Base-by-base conservation (phyloP, 768 basidiomycete species). In the Suillus hirtellus region DNA sequence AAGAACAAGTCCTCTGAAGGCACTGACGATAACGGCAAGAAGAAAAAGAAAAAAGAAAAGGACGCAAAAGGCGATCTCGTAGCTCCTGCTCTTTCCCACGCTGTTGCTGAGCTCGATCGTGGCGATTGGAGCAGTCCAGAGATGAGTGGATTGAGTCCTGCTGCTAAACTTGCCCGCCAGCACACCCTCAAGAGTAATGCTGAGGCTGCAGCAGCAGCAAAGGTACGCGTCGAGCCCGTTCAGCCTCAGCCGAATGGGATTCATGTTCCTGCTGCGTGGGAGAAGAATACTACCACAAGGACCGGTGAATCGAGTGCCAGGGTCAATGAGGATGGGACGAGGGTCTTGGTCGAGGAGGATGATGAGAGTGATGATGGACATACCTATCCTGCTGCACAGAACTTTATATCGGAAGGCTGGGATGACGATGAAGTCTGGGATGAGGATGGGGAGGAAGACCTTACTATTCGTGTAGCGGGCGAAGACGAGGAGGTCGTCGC, bases 101-200 rank as follows among this genome's bases (percentile, higher is more conserved):
- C 88, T 46, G 89, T 92, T 15, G 95, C 89, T 1, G 94, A 97
- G 78, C 80, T 92, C 62, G 95, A 95, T 66, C 81, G 90, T 67
- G 74, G 73, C 34, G 73, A 77, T 14, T 90, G 90, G 86, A 84
- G 78, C 55, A 78, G 77, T 65, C 73, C 81, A 5, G 76, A 82
- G 63, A 75, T 93, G 79, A 86, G 83, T 59, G 95, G 94, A 9
- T 77, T 96, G 27, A 92, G 90, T 69, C 95, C 95, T 8, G 95
- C 95, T 17, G 95, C 95, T 3, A 89, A 90, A 73, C 82, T 96
- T 12, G 95, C 93, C 1, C 74, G 95, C 47, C 93, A 95, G 73
- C 95, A 96, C 74, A 97, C 95, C 5, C 85, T 97, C 64, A 93
- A 90, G 80, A 92, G 84, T 61, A 93, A 92, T 67, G 85, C 84